Base-by-base conservation (phyloP, 2,329 filamentous ascomycete genomes). In the Penicillium sp. region DNA sequence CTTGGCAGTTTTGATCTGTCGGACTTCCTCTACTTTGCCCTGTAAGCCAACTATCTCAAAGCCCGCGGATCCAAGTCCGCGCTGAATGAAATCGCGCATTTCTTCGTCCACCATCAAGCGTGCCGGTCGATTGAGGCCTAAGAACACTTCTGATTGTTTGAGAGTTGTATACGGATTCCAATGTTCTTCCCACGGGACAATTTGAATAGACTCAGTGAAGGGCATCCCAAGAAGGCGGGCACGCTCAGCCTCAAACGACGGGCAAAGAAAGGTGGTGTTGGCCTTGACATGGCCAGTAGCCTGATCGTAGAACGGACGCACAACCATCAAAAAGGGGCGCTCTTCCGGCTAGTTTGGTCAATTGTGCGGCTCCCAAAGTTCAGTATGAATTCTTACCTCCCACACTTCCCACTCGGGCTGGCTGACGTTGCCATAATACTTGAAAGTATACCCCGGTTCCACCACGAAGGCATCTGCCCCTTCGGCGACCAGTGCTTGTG, bases 101-200 rank as follows among this genome's bases (percentile, higher is more conserved):
- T 88, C 85, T 60, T 88, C 85, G 60, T 88, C 85, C 14, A 86
- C 79, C 81, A 88, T 86, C n/a, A 88, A 61, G n/a, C 67, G 79
- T 5, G 73, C 66, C 1, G 72, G 35, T 10, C 61, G 59, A 4
- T 60, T 54, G 0, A 53, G 51, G 5, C 16, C 62, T 11, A 56
- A 42, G 49, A 81, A 80, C 1, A 82, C 69, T 8, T 67, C 73
- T 1, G 79, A 81, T 25, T 78, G 60, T 13, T 78, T 71, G 19
- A 88, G 73, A 0, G 83, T 87, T 0, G 70, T 69, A 67, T 87
- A 88, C 1, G 85, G 85, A 67, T 87, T 79, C 85, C 84, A 87
- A 62, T 87, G 84, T 63, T 88, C 85, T 69, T 88, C 84, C 79
- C 85, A 88, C 0, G 78, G 75, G 14, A 88, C 76, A 39, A 86